Percentiles rank a stretch among this genome's conserved stretches.
Evolutionary conservation across 176 grass and related monocot genomes (phyloP).

Genomic region (Alopecurus myosuroides): DNA sequence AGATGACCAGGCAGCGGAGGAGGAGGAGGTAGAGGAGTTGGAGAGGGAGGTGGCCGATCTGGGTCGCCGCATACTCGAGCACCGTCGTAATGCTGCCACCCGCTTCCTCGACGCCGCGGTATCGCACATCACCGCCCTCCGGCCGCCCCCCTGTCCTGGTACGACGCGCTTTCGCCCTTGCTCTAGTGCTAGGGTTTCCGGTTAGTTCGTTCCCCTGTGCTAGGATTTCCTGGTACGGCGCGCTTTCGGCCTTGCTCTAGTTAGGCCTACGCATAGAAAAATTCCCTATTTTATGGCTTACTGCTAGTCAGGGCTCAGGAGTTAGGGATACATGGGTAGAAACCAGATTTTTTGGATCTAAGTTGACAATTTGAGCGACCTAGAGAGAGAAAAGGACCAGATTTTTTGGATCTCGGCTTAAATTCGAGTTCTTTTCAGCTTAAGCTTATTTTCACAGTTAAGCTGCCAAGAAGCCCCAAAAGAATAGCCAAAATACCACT

Average conservation of each 20-base stretch:
- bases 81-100: conserved; percentile 17
- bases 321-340: background rate
- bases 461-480: no score
- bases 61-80: conserved; percentile 47
- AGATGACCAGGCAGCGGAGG: conserved; percentile 8
- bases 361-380: background rate
- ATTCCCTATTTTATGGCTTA: background rate
- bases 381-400: no score
- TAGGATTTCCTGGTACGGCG: no score
- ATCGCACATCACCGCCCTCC: conserved; percentile 18
- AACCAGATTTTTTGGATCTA: background rate
- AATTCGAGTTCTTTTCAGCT: no score
- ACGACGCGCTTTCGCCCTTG: background rate
- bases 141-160: conserved; percentile 23
- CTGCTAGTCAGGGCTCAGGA: background rate
- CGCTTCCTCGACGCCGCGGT: background rate
- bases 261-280: background rate
- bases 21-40: conserved; percentile 37
- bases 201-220: background rate
- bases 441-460: no score
- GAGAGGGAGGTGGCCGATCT: conserved; percentile 53
- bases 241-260: no score
- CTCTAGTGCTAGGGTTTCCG: conserved; percentile 26
- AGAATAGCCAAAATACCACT: no score
- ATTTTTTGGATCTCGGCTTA: no score